These are phyloP conservation scores for Hemileccinum hortonii DNA, from an alignment of 1,284 basidiomycete genomes.

Conservation along the genomic window DNA sequence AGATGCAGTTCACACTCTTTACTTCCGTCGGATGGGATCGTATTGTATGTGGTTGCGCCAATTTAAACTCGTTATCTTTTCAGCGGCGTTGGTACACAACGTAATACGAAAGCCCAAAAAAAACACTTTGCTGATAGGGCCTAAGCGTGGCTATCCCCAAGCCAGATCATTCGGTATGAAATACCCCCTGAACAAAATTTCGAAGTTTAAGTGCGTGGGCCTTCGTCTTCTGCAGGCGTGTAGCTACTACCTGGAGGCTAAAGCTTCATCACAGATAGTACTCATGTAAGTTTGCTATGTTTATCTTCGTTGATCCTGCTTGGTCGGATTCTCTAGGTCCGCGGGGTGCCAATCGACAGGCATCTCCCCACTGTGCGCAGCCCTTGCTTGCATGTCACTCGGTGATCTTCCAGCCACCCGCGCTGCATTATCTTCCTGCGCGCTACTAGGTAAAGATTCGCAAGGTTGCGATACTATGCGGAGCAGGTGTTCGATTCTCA, in stretches of 20 bases:
- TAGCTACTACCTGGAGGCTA: neutral
- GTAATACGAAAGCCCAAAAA: neutral
- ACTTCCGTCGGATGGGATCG: neutral
- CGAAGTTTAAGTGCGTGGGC: too few species aligned
- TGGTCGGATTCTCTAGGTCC: neutral
- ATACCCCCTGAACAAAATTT: neutral
- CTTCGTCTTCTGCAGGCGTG: neutral
- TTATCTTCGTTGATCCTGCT: neutral
- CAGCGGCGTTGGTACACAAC: neutral
- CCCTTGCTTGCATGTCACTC: neutral
- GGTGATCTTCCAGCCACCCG: neutral
- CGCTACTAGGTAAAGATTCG: neutral
- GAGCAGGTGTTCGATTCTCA: neutral
- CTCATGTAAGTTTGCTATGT: neutral
- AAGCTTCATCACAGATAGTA: neutral
- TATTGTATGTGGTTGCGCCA: neutral
- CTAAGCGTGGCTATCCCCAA: neutral
- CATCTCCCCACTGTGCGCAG: neutral
- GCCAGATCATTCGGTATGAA: neutral
- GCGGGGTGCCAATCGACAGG: neutral
- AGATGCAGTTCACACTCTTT: neutral
- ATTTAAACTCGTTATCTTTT: neutral
- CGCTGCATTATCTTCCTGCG: neutral
- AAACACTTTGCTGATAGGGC: neutral
- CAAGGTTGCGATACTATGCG: neutral